phyloP scores from a whole-genome alignment of 2,329 filamentous ascomycete genomes.

The Aspergillus calidoustus region DNA sequence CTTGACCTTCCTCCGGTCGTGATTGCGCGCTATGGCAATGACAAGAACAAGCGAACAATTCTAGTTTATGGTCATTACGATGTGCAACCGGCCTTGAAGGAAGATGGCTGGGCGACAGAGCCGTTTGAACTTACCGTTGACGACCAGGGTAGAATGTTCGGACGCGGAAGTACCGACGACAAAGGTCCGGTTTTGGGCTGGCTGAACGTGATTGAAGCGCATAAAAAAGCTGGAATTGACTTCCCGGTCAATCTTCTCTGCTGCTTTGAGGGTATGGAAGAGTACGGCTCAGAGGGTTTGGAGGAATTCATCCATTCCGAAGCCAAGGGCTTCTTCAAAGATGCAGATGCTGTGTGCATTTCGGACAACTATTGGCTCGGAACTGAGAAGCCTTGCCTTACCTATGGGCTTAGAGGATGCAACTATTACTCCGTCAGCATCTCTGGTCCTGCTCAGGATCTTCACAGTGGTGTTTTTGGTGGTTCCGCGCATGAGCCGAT shows the following conservation, averaged over 20 bases:
- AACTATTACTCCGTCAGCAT: conserved; percentile 97
- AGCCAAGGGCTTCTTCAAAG: conserved; percentile 92
- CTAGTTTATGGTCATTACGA: conserved; percentile 99
- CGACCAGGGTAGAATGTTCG: conserved; percentile 92
- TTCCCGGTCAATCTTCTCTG: conserved; percentile 98
- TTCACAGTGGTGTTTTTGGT: conserved; percentile 96
- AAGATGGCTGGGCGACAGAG: conserved; percentile 94
- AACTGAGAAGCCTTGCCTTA: conserved; percentile 97
- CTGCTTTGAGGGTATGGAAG: conserved; percentile 99
- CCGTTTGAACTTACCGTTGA: conserved; percentile 89
- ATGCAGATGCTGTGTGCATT: conserved; percentile 95
- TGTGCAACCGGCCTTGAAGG: conserved; percentile 90
- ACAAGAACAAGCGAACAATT: conserved; percentile 91
- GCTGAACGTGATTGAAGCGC: conserved; percentile 97
- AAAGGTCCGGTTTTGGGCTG: conserved; percentile 97
- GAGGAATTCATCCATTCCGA: conserved; percentile 93
- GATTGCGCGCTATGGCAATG: conserved; percentile 87
- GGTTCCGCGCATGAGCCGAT: conserved; percentile 97
- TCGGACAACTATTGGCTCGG: conserved; percentile 99
- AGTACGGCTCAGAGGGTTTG: conserved; percentile 94
- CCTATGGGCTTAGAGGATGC: conserved; percentile 94
- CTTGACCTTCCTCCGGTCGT: conserved; percentile 92
- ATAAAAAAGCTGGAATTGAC: conserved; percentile 91
- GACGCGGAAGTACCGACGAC: conserved; percentile 93
- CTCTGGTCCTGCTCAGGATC: conserved; percentile 86